phyloP scores from a whole-genome alignment of 2,329 filamentous ascomycete species.

The Neofusicoccum kwambonambiense region DNA sequence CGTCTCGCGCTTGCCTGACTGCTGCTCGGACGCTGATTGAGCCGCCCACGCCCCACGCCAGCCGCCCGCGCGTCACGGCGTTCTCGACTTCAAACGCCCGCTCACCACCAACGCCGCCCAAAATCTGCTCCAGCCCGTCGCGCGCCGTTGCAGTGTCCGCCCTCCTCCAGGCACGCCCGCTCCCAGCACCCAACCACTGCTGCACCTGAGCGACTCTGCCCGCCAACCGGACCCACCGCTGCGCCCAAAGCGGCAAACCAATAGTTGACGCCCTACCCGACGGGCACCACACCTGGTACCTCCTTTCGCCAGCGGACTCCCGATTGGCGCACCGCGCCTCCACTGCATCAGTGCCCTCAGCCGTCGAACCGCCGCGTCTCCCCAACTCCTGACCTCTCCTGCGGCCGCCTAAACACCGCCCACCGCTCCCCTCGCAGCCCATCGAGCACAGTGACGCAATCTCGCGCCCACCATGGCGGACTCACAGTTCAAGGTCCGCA shows the following conservation, averaged over 20 bases:
- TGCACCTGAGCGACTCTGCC: background rate
- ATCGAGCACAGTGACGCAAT: constrained; percentile 13
- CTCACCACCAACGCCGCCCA: constrained; percentile 11
- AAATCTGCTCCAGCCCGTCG: constrained; percentile 1
- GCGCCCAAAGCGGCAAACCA: constrained; percentile 18
- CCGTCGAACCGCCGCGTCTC: background rate
- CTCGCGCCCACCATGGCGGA: constrained; percentile 40
- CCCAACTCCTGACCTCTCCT: constrained; percentile 16
- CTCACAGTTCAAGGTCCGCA: constrained; percentile 64
- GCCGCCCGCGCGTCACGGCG: constrained; percentile 4
- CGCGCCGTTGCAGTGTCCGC: background rate
- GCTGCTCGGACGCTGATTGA: constrained; percentile 11
- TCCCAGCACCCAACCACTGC: background rate
- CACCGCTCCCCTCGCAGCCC: background rate
- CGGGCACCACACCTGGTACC: constrained; percentile 14
- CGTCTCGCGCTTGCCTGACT: background rate
- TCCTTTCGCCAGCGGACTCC: constrained; percentile 17
- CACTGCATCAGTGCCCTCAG: background rate
- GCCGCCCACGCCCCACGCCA: constrained; percentile 15
- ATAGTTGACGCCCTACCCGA: constrained; percentile 15
- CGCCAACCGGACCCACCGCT: constrained; percentile 8
- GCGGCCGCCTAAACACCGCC: constrained; percentile 49
- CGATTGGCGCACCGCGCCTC: constrained; percentile 11
- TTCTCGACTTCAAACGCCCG: constrained; percentile 15
- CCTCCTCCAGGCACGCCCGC: background rate